phyloP scores from a whole-genome alignment of 2,329 filamentous ascomycete species.

The Sporothrix dimorphospora region DNA sequence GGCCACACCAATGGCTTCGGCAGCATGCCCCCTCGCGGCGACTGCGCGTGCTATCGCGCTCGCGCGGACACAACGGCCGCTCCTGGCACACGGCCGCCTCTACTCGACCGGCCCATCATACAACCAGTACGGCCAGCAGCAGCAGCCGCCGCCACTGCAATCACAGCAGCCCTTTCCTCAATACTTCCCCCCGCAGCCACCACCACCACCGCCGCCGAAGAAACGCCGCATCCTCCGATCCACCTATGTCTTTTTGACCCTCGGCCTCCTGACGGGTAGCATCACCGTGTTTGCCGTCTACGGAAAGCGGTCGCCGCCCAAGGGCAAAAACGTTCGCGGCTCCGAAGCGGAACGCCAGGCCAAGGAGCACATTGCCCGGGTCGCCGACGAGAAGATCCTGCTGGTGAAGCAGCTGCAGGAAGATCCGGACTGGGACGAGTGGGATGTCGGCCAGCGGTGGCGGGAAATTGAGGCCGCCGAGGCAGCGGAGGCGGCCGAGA shows the following conservation, averaged over 20 bases:
- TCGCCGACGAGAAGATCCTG: slow-evolving; percentile 15
- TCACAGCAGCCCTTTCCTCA: not conserved
- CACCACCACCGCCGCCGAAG: not conserved
- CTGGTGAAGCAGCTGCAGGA: slow-evolving; percentile 30
- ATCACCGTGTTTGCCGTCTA: not conserved
- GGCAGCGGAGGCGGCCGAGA: not conserved
- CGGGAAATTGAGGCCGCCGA: not conserved
- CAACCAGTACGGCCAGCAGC: not conserved
- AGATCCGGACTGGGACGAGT: slow-evolving; percentile 33
- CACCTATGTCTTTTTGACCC: not conserved
- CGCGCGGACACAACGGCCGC: not conserved
- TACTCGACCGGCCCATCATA: not conserved
- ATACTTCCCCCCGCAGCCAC: slow-evolving; percentile 10
- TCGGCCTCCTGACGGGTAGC: not conserved
- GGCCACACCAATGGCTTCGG: slow-evolving; percentile 13
- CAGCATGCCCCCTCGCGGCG: not conserved
- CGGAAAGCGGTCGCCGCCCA: not conserved
- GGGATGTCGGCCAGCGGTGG: slow-evolving; percentile 29
- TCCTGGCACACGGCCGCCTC: not conserved
- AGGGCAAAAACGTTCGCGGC: slow-evolving; percentile 16
- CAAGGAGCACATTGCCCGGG: not conserved
- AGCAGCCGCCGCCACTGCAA: not conserved
- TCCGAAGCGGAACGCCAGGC: slow-evolving; percentile 20
- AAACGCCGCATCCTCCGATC: not conserved
- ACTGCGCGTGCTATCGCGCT: not conserved